Percentiles rank a stretch among this genome's conserved stretches.
Conservation (phyloP, 192 early-diverging fungal species). For the Coemansia sp. region DNA sequence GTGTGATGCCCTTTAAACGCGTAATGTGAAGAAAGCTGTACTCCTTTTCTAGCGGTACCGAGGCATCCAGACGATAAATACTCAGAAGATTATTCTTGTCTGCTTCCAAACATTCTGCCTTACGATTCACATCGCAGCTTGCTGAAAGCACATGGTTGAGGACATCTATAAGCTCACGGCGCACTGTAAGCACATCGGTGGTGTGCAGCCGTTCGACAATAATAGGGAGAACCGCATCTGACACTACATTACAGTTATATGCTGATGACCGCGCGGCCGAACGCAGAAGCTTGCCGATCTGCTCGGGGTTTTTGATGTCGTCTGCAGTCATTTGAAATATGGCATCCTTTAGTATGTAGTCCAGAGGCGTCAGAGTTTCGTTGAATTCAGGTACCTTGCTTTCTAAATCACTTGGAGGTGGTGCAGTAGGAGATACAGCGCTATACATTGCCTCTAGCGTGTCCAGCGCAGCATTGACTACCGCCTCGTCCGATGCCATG, state of each 20-base stretch:
- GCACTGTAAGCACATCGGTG: slow-evolving; percentile 54
- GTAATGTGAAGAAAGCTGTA: slow-evolving; percentile 70
- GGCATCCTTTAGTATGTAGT: slow-evolving; percentile 60
- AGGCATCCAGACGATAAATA: slow-evolving; percentile 65
- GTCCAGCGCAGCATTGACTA: slow-evolving; percentile 67
- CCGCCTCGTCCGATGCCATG: slow-evolving; percentile 69
- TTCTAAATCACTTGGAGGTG: not conserved
- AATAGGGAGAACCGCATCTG: slow-evolving; percentile 61
- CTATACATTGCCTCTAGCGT: slow-evolving; percentile 68
- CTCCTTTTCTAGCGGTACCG: slow-evolving; percentile 65
- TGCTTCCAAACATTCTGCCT: slow-evolving; percentile 57
- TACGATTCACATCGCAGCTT: slow-evolving; percentile 45
- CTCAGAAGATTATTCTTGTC: slow-evolving; percentile 79
- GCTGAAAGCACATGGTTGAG: slow-evolving; percentile 74
- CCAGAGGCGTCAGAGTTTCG: slow-evolving; percentile 36
- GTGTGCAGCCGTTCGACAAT: slow-evolving; percentile 61
- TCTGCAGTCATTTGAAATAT: slow-evolving; percentile 57
- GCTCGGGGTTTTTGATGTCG: slow-evolving; percentile 68
- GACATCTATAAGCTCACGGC: slow-evolving; percentile 63
- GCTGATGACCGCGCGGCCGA: slow-evolving; percentile 54
- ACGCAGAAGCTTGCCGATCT: slow-evolving; percentile 63
- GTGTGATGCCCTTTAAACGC: slow-evolving; percentile 70
- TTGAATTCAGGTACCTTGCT: slow-evolving; percentile 12
- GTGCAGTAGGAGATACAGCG: slow-evolving; percentile 46
- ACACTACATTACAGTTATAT: slow-evolving; percentile 57